Evolutionary conservation across 495 filamentous ascomycete genomes (phyloP).

Genomic region (Daldinia loculata): DNA sequence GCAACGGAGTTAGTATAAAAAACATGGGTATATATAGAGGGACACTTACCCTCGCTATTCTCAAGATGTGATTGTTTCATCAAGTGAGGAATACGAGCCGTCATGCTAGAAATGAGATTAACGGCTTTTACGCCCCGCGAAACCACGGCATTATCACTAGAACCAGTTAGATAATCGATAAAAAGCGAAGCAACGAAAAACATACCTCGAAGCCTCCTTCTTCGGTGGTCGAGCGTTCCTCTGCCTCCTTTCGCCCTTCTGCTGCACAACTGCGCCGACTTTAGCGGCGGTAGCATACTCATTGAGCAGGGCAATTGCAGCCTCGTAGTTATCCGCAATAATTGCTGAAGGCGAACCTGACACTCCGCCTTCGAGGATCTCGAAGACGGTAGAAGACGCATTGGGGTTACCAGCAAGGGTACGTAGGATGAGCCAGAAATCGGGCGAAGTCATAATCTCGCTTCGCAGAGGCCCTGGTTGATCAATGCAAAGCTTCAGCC

Average conservation of each 20-base stretch:
- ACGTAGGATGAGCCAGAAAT: slow-evolving; percentile 94
- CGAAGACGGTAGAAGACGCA: slow-evolving; percentile 79
- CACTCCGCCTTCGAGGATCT: slow-evolving; percentile 78
- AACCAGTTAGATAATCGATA: slow-evolving; percentile 31
- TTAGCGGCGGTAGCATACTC: slow-evolving; percentile 88
- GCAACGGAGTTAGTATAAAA: slow-evolving; percentile 38
- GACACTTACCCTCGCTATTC: slow-evolving; percentile 73
- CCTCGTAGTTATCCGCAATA: slow-evolving; percentile 94
- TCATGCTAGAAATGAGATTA: slow-evolving; percentile 79
- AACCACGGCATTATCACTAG: slow-evolving; percentile 76
- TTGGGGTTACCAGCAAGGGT: slow-evolving; percentile 72
- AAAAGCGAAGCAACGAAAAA: not conserved
- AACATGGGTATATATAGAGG: not conserved
- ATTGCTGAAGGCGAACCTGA: slow-evolving; percentile 74
- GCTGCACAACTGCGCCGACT: slow-evolving; percentile 80
- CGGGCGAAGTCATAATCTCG: slow-evolving; percentile 93
- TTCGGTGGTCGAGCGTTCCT: slow-evolving; percentile 58
- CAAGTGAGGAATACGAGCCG: slow-evolving; percentile 78
- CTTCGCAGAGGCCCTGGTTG: slow-evolving; percentile 79
- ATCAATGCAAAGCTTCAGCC: slow-evolving; percentile 79
- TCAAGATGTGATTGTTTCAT: slow-evolving; percentile 95
- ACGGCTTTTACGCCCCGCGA: slow-evolving; percentile 82
- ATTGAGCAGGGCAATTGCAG: slow-evolving; percentile 81
- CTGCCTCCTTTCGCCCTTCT: slow-evolving; percentile 74
- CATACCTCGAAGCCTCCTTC: slow-evolving; percentile 67